These are phyloP conservation scores for Stemphylium lycopersici DNA, from an alignment of 2,329 filamentous ascomycete genomes.

Conservation along the genomic window DNA sequence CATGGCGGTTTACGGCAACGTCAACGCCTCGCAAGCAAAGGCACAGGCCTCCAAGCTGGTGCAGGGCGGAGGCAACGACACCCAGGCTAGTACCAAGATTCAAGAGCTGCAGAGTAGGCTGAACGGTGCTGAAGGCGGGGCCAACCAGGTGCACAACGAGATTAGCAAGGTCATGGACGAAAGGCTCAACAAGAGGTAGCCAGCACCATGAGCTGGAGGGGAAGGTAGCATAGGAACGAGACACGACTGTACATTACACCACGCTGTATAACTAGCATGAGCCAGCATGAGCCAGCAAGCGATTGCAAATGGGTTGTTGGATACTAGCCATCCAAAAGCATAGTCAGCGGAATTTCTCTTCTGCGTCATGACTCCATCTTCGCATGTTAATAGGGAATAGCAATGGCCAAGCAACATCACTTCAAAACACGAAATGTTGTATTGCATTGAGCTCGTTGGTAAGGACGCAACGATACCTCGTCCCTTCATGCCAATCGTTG, in stretches of 20 bases:
- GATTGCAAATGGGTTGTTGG: slow-evolving; percentile 27
- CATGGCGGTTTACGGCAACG: slow-evolving; percentile 93
- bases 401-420: slow-evolving; percentile 3
- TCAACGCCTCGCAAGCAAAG: slow-evolving; percentile 79
- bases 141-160: slow-evolving; percentile 35
- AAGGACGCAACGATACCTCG: not conserved
- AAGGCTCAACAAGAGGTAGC: slow-evolving; percentile 39
- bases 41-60: slow-evolving; percentile 62
- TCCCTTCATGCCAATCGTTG: slow-evolving; percentile 16
- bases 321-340: slow-evolving; percentile 22
- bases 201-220: not conserved
- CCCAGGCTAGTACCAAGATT: slow-evolving; percentile 37
- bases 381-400: slow-evolving; percentile 18
- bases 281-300: slow-evolving; percentile 28
- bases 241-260: slow-evolving; percentile 40
- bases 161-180: slow-evolving; percentile 47
- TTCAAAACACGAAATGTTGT: not conserved
- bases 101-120: slow-evolving; percentile 40
- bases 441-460: too few relatives aligned
- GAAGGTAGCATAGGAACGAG: slow-evolving; percentile 3
- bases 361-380: slow-evolving; percentile 17
- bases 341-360: slow-evolving; percentile 21
- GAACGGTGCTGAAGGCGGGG: slow-evolving; percentile 29
- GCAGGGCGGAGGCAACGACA: slow-evolving; percentile 21
- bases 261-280: slow-evolving; percentile 41